Evolutionary conservation across 441 rosid genomes (phyloP).

Genomic region (Biscutella laevigata): DNA sequence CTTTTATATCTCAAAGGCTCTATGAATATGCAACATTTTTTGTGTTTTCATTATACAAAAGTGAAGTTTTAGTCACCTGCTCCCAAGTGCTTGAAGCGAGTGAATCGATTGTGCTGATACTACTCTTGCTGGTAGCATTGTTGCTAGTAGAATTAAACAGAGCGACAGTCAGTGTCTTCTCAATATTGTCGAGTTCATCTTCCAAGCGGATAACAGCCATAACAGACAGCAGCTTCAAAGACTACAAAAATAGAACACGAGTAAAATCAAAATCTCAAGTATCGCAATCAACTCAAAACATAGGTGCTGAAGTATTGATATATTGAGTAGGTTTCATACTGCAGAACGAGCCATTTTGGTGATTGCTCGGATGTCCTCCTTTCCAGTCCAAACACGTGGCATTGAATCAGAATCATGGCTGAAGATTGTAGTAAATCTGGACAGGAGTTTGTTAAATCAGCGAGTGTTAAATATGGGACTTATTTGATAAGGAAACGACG

Average conservation of each 20-base stretch:
- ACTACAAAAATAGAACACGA: slow-evolving; percentile 37
- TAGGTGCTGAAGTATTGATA: slow-evolving; percentile 3
- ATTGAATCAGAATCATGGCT: slow-evolving; percentile 96
- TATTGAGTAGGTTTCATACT: slow-evolving; percentile 37
- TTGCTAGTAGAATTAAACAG: slow-evolving; percentile 41
- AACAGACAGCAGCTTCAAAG: slow-evolving; percentile 81
- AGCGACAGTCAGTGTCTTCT: slow-evolving; percentile 48
- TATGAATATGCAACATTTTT: neutral
- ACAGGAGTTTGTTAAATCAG: slow-evolving; percentile 17
- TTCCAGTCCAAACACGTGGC: slow-evolving; percentile 99
- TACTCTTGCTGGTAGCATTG: slow-evolving; percentile 43
- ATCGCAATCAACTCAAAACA: neutral
- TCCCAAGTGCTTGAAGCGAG: slow-evolving; percentile 95
- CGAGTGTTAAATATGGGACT: slow-evolving; percentile 2
- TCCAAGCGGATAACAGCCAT: slow-evolving; percentile 83
- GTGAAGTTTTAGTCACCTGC: slow-evolving; percentile 43
- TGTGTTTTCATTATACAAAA: neutral
- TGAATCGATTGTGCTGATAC: slow-evolving; percentile 54
- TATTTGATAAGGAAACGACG: neutral
- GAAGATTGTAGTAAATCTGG: slow-evolving; percentile 79
- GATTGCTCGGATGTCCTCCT: slow-evolving; percentile 91
- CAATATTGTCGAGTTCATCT: slow-evolving; percentile 59
- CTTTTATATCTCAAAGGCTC: neutral
- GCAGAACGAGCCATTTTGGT: slow-evolving; percentile 89
- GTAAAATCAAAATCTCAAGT: slow-evolving; percentile 15